These are phyloP conservation scores for Hypoxylon rubiginosum DNA, from an alignment of 2,329 filamentous ascomycete species.

Conservation along the genomic window DNA sequence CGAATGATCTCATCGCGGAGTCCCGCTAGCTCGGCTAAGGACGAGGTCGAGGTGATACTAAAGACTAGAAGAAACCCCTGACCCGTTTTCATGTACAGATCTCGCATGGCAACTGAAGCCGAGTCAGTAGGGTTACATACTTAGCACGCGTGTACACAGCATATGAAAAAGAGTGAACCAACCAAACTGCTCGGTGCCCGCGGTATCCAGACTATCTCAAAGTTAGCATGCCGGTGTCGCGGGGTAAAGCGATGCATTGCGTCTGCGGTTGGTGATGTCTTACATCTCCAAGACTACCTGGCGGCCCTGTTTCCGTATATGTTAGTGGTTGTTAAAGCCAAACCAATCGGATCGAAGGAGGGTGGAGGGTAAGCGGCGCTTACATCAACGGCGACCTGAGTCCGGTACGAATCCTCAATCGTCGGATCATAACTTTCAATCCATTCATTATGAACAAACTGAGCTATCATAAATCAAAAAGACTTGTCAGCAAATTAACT, in stretches of 20 bases:
- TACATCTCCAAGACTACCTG: slow-evolving; percentile 93
- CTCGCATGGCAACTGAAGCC: slow-evolving; percentile 72
- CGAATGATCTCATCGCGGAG: slow-evolving; percentile 90
- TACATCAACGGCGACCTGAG: slow-evolving; percentile 85
- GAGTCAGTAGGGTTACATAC: slow-evolving; percentile 43
- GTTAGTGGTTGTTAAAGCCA: slow-evolving; percentile 49
- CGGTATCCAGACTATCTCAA: slow-evolving; percentile 79
- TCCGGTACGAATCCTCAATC: slow-evolving; percentile 83
- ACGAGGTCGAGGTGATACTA: slow-evolving; percentile 87
- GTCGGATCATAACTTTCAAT: slow-evolving; percentile 89
- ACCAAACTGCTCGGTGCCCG: slow-evolving; percentile 95
- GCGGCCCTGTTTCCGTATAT: slow-evolving; percentile 71
- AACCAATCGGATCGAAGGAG: slow-evolving; percentile 31
- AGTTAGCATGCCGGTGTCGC: slow-evolving; percentile 46
- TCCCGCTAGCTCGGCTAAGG: slow-evolving; percentile 83
- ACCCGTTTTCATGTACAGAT: slow-evolving; percentile 93
- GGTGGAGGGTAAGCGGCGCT: slow-evolving; percentile 56
- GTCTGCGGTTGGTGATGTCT: slow-evolving; percentile 53
- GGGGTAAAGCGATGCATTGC: slow-evolving; percentile 42
- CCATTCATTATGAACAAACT: slow-evolving; percentile 95
- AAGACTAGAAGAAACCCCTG: slow-evolving; percentile 94
- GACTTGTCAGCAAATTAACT: slow-evolving; percentile 25
- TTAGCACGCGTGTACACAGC: background rate
- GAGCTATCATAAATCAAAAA: slow-evolving; percentile 67
- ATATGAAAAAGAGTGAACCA: slow-evolving; percentile 56